A percentile compares a stretch with the other conserved stretches of the same genome.
phyloP scores from a whole-genome alignment of 208 protist species.

The Leishmania arabica region DNA sequence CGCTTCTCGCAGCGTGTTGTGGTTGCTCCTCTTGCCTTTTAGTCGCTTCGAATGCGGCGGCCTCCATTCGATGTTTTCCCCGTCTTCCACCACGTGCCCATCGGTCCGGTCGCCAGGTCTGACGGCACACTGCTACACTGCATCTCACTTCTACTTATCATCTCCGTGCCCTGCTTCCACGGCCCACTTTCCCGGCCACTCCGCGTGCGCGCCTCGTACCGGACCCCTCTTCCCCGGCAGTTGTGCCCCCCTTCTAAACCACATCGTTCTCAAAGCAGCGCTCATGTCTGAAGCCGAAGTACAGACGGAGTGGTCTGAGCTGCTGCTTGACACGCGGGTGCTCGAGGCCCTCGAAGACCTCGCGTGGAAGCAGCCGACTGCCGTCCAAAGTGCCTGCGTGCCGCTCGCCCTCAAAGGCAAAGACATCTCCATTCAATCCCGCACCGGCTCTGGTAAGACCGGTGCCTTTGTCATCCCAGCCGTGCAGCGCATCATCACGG shows the following conservation, averaged over 20 bases:
- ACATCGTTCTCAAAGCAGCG: background rate
- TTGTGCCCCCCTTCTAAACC: constrained; percentile 13
- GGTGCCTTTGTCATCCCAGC: constrained; percentile 90
- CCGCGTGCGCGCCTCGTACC: background rate
- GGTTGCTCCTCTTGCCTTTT: background rate
- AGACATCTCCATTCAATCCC: constrained; percentile 88
- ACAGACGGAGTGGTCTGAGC: constrained; percentile 66
- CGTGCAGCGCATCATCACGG: constrained; percentile 82
- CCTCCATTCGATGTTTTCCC: background rate
- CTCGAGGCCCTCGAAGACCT: constrained; percentile 83
- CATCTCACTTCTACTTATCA: background rate
- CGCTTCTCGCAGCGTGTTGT: background rate
- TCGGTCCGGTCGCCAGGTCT: background rate
- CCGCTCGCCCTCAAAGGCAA: constrained; percentile 93
- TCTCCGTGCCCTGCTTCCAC: background rate
- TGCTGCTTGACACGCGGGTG: constrained; percentile 79
- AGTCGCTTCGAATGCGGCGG: background rate
- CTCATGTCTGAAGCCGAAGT: constrained; percentile 32
- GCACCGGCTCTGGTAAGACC: constrained; percentile 90
- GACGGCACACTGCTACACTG: background rate
- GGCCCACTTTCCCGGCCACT: background rate
- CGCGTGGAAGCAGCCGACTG: constrained; percentile 87
- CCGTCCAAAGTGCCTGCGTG: constrained; percentile 95
- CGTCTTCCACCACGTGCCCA: background rate
- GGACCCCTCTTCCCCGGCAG: background rate